A percentile compares a stretch with the other conserved stretches of the same genome.
Evolutionary conservation across 176 grass and related monocot species (phyloP).

Genomic region (Juncus inflexus): DNA sequence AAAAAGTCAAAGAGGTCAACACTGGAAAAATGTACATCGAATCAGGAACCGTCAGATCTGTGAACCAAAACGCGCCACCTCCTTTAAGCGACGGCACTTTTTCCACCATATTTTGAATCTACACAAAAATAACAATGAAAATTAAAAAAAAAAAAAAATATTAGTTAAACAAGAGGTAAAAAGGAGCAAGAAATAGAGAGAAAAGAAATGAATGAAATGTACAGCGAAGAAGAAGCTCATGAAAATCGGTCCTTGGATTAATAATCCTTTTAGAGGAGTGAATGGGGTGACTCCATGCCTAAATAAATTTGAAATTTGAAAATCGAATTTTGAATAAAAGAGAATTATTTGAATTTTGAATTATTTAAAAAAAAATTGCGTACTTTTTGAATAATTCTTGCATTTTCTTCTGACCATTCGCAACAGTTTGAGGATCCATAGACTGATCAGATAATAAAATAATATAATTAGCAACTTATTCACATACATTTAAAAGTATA

Average conservation of each 20-base stretch:
- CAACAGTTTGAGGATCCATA: constrained; percentile 37
- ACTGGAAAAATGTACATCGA: constrained; percentile 61
- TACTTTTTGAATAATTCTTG: constrained; percentile 63
- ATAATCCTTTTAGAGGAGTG: constrained; percentile 66
- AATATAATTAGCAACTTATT: constrained; percentile 20
- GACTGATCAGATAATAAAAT: constrained; percentile 36
- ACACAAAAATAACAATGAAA: constrained; percentile 12
- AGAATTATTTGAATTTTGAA: too few species aligned
- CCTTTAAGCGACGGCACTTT: constrained; percentile 90
- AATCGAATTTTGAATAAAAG: neutral
- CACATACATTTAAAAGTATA: neutral
- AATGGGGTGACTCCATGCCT: constrained; percentile 85
- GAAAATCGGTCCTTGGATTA: constrained; percentile 78
- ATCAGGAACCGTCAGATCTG: constrained; percentile 85
- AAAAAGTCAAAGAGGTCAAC: constrained; percentile 59
- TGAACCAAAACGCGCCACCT: constrained; percentile 89
- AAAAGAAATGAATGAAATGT: constrained; percentile 28
- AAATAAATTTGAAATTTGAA: constrained; percentile 2
- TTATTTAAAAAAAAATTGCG: neutral
- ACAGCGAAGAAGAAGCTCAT: constrained; percentile 96
- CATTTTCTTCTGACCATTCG: constrained; percentile 49
- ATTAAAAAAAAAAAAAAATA: constrained; percentile 11
- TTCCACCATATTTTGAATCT: constrained; percentile 91
- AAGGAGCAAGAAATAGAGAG: constrained; percentile 1
- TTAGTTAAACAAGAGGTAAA: constrained; percentile 7